Evolutionary conservation across 1,284 basidiomycete species (phyloP), one percentile per base, ranked within the genome.

Genomic region (Puccinia coronata): DNA sequence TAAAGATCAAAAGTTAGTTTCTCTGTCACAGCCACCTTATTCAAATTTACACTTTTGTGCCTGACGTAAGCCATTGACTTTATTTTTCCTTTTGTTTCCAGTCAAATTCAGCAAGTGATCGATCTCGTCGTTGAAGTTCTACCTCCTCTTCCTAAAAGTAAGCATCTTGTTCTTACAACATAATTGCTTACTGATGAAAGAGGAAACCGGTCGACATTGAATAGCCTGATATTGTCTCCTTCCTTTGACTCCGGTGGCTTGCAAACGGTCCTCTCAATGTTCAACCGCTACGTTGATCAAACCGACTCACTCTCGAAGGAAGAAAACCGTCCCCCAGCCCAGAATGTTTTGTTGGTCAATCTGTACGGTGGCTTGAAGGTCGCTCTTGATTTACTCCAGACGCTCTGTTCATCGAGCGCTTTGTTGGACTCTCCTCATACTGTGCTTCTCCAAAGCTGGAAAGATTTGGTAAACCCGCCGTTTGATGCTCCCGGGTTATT

Each of bases 401-500:
- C 92, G 9, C 88, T 98, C 69, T 89, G 94, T 36, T 92, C 92
- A 0, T 90, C 92, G 47, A 92, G 92, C 83, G 90, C 92, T 20
- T 88, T 97, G 34, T 89, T 95, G 80, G 95, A 98, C 82, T 93
- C 93, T 16, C 89, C 91, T 0, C 95, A 98, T 86, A 96, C 95
- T 0, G 86, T 89, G 2, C 87, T 92, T 28, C 89, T 94, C 28
- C 87, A 90, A 76, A 91, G 91, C n/a, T 89, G 90, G 12, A 92
- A 93, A 86, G 91, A 92, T 43, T 91, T 90, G 0, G 92, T 93
- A 82, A 86, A 88, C 4, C 91, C 83, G 83, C 69, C 82, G 85
- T 97, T 96, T 83, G 92, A 95, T 84, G 90, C 94, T 0, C 91
- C 92, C 85, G 92, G 92, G 84, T 92, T 97, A 86, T 89, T 99